These are phyloP conservation scores for Penicillium odoratum DNA, from an alignment of 495 filamentous ascomycete species.

Conservation along the genomic window DNA sequence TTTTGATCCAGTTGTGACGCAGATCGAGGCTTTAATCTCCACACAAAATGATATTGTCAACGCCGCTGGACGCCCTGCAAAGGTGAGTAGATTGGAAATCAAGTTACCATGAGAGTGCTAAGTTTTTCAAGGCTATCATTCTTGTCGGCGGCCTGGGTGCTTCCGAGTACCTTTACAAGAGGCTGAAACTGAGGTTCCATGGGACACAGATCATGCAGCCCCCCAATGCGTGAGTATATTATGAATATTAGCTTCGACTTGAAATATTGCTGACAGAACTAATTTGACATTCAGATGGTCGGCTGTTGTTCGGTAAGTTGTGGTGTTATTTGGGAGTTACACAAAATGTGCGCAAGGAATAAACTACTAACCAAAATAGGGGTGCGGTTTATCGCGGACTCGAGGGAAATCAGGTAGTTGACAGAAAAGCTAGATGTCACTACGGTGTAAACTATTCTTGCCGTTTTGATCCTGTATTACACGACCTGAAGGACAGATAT, in stretches of 20 bases:
- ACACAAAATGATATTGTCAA: conserved; percentile 52
- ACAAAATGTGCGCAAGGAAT: neutral
- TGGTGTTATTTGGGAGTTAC: neutral
- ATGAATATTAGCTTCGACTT: neutral
- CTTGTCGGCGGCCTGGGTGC: conserved; percentile 73
- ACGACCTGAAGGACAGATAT: conserved; percentile 3
- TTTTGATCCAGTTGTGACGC: conserved; percentile 57
- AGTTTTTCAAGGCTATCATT: conserved; percentile 49
- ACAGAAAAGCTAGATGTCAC: conserved; percentile 51
- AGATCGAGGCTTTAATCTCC: conserved; percentile 59
- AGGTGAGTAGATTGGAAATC: conserved; percentile 13
- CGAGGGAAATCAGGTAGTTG: conserved; percentile 44
- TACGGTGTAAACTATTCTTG: conserved; percentile 39
- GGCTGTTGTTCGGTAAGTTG: conserved; percentile 28
- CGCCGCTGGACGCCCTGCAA: conserved; percentile 1
- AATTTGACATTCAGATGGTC: conserved; percentile 22
- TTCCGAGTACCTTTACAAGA: conserved; percentile 62
- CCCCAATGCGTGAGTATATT: conserved; percentile 46
- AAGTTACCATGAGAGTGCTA: conserved; percentile 5
- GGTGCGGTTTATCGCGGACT: conserved; percentile 46
- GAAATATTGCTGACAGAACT: neutral
- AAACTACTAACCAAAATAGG: conserved; percentile 37
- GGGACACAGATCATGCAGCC: conserved; percentile 59
- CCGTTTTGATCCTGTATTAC: conserved; percentile 34
- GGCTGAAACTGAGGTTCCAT: conserved; percentile 44